phyloP scores from a whole-genome alignment of 2,329 filamentous ascomycete species.

The Xylaria sp. region DNA sequence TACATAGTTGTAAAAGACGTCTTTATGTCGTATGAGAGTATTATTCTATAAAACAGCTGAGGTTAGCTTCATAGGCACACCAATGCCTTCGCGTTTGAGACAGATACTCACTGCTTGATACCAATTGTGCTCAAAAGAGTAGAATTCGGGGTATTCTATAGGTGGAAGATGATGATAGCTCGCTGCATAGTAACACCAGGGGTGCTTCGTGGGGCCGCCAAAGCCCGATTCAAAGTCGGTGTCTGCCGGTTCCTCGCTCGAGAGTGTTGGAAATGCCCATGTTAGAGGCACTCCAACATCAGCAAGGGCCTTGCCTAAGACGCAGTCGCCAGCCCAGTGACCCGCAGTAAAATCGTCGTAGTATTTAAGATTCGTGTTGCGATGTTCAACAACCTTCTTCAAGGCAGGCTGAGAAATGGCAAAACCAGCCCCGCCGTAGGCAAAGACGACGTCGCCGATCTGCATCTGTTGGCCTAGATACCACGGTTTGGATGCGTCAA shows the following conservation, averaged over 20 bases:
- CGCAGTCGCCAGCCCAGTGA: constrained; percentile 62
- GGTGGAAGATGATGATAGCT: constrained; percentile 61
- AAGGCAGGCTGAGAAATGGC: constrained; percentile 62
- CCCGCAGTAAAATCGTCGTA: constrained; percentile 57
- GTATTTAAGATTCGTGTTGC: constrained; percentile 52
- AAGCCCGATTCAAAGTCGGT: constrained; percentile 57
- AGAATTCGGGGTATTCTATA: constrained; percentile 55
- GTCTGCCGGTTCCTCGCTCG: constrained; percentile 53
- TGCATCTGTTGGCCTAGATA: constrained; percentile 66
- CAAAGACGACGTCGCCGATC: constrained; percentile 61
- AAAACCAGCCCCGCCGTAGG: constrained; percentile 64
- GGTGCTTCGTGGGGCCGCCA: constrained; percentile 51
- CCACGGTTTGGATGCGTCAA: constrained; percentile 58
- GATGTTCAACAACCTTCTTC: constrained; percentile 55
- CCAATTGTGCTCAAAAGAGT: constrained; percentile 57
- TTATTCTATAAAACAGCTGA: constrained; percentile 37
- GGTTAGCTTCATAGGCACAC: constrained; percentile 17
- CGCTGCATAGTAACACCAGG: constrained; percentile 62
- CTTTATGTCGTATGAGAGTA: constrained; percentile 45
- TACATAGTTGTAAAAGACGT: constrained; percentile 47
- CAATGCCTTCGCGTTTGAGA: background rate
- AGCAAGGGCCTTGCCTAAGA: constrained; percentile 58
- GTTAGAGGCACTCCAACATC: constrained; percentile 58
- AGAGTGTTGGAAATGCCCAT: constrained; percentile 59
- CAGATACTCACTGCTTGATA: constrained; percentile 44